These are phyloP conservation scores for Picochlorum costavermella DNA, from an alignment of 139 green algal genomes.

Conservation along the genomic window DNA sequence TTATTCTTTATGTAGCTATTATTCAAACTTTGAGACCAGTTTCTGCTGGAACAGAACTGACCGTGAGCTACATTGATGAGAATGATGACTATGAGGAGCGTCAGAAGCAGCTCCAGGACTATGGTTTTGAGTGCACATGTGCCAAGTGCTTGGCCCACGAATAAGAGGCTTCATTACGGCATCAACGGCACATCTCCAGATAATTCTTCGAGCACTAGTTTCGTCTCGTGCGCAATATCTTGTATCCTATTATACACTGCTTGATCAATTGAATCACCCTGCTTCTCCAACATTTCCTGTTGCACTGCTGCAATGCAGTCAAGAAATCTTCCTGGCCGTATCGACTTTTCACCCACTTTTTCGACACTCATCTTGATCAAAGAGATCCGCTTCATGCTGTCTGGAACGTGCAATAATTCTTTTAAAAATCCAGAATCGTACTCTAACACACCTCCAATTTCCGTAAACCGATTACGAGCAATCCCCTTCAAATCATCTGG, in stretches of 20 bases:
- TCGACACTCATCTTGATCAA: slow-evolving; percentile 9
- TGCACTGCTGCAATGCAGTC: slow-evolving; percentile 13
- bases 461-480: slow-evolving; percentile 3
- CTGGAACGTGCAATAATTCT: slow-evolving; percentile 10
- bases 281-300: slow-evolving; percentile 14
- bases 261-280: not conserved
- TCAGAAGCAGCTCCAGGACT: slow-evolving; percentile 5
- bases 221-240: slow-evolving; percentile 29
- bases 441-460: slow-evolving; percentile 1
- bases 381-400: not conserved
- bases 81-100: not conserved
- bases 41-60: slow-evolving; percentile 55
- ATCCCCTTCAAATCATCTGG: not conserved
- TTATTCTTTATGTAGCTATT: too few relatives aligned
- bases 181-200: not conserved
- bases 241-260: slow-evolving; percentile 28
- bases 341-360: not conserved
- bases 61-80: slow-evolving; percentile 31
- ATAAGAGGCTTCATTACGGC: not conserved
- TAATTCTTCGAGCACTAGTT: slow-evolving; percentile 31
- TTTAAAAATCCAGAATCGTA: slow-evolving; percentile 9
- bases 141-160: not conserved
- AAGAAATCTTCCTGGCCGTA: slow-evolving; percentile 19
- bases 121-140: slow-evolving; percentile 13
- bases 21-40: not conserved